Conservation (phyloP, 2,329 filamentous ascomycete species). For the Capronia epimyces region DNA sequence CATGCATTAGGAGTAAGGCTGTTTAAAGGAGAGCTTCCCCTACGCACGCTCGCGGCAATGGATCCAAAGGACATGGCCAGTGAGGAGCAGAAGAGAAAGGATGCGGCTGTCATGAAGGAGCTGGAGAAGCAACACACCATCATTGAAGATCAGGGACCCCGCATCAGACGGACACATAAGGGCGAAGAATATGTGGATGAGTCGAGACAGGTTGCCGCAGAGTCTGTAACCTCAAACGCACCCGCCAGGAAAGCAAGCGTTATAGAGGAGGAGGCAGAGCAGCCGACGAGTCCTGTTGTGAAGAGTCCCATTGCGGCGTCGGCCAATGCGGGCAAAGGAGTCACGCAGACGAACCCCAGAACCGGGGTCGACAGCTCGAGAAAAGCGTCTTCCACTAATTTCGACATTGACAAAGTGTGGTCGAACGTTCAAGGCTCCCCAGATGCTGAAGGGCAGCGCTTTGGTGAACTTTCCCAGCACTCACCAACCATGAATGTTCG, state of each 20-base stretch:
- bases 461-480: slow-evolving; percentile 43
- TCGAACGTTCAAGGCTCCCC: slow-evolving; percentile 59
- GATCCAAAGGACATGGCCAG: slow-evolving; percentile 84
- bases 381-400: slow-evolving; percentile 55
- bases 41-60: slow-evolving; percentile 80
- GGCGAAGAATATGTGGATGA: slow-evolving; percentile 85
- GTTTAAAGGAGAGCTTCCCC: slow-evolving; percentile 64
- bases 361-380: slow-evolving; percentile 42
- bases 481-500: slow-evolving; percentile 34
- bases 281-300: slow-evolving; percentile 30
- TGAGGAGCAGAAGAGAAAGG: slow-evolving; percentile 69
- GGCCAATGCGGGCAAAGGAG: slow-evolving; percentile 3
- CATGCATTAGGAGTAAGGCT: slow-evolving; percentile 68
- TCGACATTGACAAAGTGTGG: slow-evolving; percentile 83
- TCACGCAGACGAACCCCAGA: slow-evolving; percentile 32
- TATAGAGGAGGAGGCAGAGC: slow-evolving; percentile 35
- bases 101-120: slow-evolving; percentile 51
- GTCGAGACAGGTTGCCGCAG: slow-evolving; percentile 51
- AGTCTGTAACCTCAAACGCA: slow-evolving; percentile 45
- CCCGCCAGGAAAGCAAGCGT: slow-evolving; percentile 36
- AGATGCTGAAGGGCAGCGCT: slow-evolving; percentile 37
- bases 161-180: slow-evolving; percentile 86
- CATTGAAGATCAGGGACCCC: slow-evolving; percentile 63
- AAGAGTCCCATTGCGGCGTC: slow-evolving; percentile 15
- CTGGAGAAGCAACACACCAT: slow-evolving; percentile 66